Percentiles rank a stretch among this genome's conserved stretches.
Evolutionary conservation across 2,329 filamentous ascomycete species (phyloP).

Genomic region (Didymella lethalis): DNA sequence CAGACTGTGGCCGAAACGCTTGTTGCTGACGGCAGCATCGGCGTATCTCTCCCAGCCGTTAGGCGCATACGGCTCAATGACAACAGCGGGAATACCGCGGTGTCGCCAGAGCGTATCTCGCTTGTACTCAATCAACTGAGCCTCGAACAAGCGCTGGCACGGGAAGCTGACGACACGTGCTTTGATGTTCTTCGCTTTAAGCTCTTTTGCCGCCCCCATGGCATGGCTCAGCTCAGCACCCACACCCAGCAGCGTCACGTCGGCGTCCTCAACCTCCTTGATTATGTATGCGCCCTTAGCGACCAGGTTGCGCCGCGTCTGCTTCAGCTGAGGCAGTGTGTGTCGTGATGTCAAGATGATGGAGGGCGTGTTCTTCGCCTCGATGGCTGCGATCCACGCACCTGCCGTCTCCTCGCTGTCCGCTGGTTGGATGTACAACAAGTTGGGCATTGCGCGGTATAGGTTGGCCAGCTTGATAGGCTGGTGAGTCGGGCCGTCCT

Average conservation of each 20-base stretch:
- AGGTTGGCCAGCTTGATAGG: too few relatives aligned
- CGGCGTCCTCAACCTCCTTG: constrained; percentile 53
- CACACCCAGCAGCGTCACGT: constrained; percentile 60
- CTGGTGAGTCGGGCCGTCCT: too few relatives aligned
- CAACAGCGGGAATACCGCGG: constrained; percentile 57
- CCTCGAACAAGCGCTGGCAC: constrained; percentile 56
- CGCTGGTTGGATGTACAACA: constrained; percentile 66
- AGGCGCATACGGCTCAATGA: constrained; percentile 65
- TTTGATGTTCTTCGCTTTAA: constrained; percentile 51
- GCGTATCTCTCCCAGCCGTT: constrained; percentile 67
- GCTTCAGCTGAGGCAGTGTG: constrained; percentile 52
- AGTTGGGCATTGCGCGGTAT: constrained; percentile 69
- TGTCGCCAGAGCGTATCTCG: constrained; percentile 54
- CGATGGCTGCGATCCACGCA: constrained; percentile 61
- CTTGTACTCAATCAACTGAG: constrained; percentile 54
- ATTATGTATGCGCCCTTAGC: constrained; percentile 58
- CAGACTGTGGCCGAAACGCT: constrained; percentile 61
- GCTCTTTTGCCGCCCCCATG: constrained; percentile 51
- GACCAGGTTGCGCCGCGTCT: constrained; percentile 53
- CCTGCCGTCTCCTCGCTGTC: constrained; percentile 67
- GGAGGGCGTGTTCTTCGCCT: constrained; percentile 52
- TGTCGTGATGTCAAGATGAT: constrained; percentile 63
- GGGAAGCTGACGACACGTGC: constrained; percentile 57
- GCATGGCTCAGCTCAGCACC: constrained; percentile 60
- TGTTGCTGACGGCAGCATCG: constrained; percentile 62